phyloP scores from a whole-genome alignment of 768 basidiomycete genomes.

The Lactarius sanguifluus region DNA sequence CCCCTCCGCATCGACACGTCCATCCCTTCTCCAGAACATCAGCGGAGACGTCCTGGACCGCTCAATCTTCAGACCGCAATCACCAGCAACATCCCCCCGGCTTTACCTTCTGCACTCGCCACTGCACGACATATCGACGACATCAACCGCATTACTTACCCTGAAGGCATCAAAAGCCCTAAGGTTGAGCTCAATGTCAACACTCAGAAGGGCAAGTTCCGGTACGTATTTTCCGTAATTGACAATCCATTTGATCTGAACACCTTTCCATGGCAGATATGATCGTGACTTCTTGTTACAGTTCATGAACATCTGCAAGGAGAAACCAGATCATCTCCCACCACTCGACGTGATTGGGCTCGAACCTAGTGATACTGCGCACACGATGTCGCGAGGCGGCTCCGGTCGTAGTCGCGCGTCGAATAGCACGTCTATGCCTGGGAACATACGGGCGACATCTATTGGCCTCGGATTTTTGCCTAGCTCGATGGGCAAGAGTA shows the following conservation, averaged over 20 bases:
- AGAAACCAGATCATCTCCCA: conserved; percentile 89
- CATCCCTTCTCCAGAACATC: conserved; percentile 42
- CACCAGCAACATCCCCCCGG: conserved; percentile 41
- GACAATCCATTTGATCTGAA: conserved; percentile 9
- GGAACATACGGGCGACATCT: conserved; percentile 46
- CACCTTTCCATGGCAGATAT: conserved; percentile 54
- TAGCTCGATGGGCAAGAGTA: conserved; percentile 37
- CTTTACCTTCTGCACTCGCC: conserved; percentile 66
- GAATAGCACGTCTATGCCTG: conserved; percentile 43
- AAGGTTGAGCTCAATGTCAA: conserved; percentile 80
- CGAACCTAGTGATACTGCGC: conserved; percentile 60
- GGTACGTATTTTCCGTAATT: conserved; percentile 44
- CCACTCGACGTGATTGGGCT: conserved; percentile 90
- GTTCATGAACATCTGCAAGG: conserved; percentile 93
- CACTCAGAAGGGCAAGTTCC: conserved; percentile 86
- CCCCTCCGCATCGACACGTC: conserved; percentile 66
- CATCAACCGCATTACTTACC: conserved; percentile 74
- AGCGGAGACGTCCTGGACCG: conserved; percentile 64
- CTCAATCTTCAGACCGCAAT: conserved; percentile 65
- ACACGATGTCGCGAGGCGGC: conserved; percentile 57
- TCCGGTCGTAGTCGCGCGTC: conserved; percentile 61
- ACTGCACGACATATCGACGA: conserved; percentile 87
- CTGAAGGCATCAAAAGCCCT: conserved; percentile 80
- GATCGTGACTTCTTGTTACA: conserved; percentile 97
- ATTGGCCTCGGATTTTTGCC: conserved; percentile 48